Base-by-base conservation (phyloP, 1,284 basidiomycete genomes). In the Omphalotus olearius region DNA sequence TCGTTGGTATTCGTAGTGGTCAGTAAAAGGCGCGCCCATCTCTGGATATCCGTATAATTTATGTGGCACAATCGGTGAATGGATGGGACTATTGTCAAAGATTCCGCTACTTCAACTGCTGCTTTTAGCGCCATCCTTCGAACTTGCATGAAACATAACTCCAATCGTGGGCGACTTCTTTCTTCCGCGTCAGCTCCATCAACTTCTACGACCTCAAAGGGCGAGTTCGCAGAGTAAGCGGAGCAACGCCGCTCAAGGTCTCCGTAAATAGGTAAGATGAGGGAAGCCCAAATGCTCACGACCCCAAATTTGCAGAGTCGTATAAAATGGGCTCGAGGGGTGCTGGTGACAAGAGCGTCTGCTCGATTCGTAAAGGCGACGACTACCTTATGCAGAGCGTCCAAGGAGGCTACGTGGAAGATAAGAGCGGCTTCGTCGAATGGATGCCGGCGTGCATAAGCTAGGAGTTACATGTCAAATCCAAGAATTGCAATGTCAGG, bases 1-100 rank as follows among this genome's bases (percentile, higher is more conserved):
- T 39, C 38, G 4, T 9, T 35, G 14, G 17, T 16, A 26, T 40
- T 43, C n/a, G 33, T 36, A 17, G 38, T 45, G 2, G 42, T 39
- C 14, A 52, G 28, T 30, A 52, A 47, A 16, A 52, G 47, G 18
- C 18, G 39, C 7, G 33, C 36, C 51, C 51, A 52, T 16, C 37
- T 43, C 2, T 25, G 37, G 18, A 52, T 26, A 18, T 28, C 10
- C 7, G 35, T 17, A 33, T 16, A 46, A 16, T 26, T 43, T 18
- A 43, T 18, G 37, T 47, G 51, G 6, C 37, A 47, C 11, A 43
- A 16, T 13, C 35, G 37, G 11, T 38, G 20, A 23, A 47, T 35
- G 4, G 17, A 26, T 20, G 51, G 38, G 13, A 52, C 16, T 23
- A 42, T 40, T 35, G 41, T 18, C 2, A 50, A 18, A 23, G 26